Percentiles rank a stretch among this genome's conserved stretches.
Conservation (phyloP, 2,329 filamentous ascomycete genomes). For the Aspergillus intermedius region DNA sequence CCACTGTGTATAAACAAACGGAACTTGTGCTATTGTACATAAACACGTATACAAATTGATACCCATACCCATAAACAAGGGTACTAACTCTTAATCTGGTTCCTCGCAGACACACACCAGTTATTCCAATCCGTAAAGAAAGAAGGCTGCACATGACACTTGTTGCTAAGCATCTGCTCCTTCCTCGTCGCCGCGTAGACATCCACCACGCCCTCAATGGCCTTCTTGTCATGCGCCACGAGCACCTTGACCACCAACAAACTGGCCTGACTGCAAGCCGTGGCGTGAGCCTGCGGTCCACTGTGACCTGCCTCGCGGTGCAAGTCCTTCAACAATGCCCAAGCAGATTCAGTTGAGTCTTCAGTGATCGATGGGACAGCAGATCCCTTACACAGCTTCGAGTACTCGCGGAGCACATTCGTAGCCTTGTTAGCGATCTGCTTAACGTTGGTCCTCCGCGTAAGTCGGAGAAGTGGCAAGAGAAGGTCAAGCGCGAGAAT, state of each 20-base stretch:
- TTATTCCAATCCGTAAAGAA: slow-evolving; percentile 71
- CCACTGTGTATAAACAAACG: not conserved
- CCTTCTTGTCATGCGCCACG: slow-evolving; percentile 42
- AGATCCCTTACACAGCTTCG: slow-evolving; percentile 54
- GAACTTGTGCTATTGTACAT: not conserved
- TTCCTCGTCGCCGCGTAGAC: slow-evolving; percentile 60
- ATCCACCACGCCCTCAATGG: slow-evolving; percentile 51
- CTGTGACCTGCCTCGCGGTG: slow-evolving; percentile 57
- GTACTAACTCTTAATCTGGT: slow-evolving; percentile 32
- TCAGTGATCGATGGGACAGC: slow-evolving; percentile 36
- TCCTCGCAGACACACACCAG: slow-evolving; percentile 53
- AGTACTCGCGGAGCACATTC: slow-evolving; percentile 65
- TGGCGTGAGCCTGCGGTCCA: slow-evolving; percentile 62
- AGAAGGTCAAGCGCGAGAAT: slow-evolving; percentile 63
- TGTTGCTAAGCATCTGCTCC: slow-evolving; percentile 52
- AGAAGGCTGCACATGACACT: slow-evolving; percentile 54
- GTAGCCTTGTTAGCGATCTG: slow-evolving; percentile 67
- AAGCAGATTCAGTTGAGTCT: slow-evolving; percentile 24
- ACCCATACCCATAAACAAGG: not conserved
- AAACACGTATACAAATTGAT: too few relatives aligned
- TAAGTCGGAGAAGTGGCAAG: slow-evolving; percentile 67
- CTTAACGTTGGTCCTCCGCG: slow-evolving; percentile 70
- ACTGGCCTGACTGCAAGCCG: slow-evolving; percentile 61
- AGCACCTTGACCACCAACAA: slow-evolving; percentile 39
- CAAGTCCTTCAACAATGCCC: slow-evolving; percentile 57